phyloP scores from a whole-genome alignment of 2,329 filamentous ascomycete species.

The Metarhizium brunneum region DNA sequence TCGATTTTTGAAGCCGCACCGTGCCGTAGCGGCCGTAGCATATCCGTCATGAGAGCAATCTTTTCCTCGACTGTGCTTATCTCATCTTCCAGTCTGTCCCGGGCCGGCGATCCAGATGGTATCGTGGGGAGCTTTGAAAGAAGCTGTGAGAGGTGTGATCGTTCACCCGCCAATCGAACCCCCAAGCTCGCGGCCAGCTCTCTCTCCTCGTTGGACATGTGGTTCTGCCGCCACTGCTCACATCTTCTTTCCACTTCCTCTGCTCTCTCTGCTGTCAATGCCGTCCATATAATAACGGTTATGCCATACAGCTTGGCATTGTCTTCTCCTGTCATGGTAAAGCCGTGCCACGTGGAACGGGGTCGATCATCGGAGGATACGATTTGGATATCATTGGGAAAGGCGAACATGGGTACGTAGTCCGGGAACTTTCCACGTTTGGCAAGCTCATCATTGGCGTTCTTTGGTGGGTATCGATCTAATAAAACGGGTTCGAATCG shows the following conservation, averaged over 20 bases:
- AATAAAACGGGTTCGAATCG: slow-evolving; percentile 94
- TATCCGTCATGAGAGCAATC: slow-evolving; percentile 92
- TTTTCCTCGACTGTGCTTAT: slow-evolving; percentile 97
- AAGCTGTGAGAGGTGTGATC: slow-evolving; percentile 82
- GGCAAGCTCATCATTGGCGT: slow-evolving; percentile 69
- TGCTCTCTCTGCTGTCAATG: slow-evolving; percentile 70
- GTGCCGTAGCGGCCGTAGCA: slow-evolving; percentile 83
- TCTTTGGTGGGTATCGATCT: slow-evolving; percentile 83
- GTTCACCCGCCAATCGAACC: slow-evolving; percentile 75
- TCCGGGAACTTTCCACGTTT: slow-evolving; percentile 84
- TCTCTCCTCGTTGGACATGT: slow-evolving; percentile 84
- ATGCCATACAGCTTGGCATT: slow-evolving; percentile 89
- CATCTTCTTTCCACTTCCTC: slow-evolving; percentile 76
- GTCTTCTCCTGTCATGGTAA: slow-evolving; percentile 93
- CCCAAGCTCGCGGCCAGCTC: slow-evolving; percentile 89
- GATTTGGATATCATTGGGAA: slow-evolving; percentile 95
- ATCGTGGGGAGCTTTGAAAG: slow-evolving; percentile 74
- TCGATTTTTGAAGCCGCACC: slow-evolving; percentile 96
- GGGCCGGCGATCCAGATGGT: slow-evolving; percentile 68
- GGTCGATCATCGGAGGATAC: slow-evolving; percentile 91
- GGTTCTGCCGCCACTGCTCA: slow-evolving; percentile 73
- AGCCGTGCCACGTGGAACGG: slow-evolving; percentile 96
- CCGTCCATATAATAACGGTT: slow-evolving; percentile 86
- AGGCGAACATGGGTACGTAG: slow-evolving; percentile 98
- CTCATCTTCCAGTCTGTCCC: slow-evolving; percentile 82